Evolutionary conservation across 768 basidiomycete genomes (phyloP), one percentile per base, ranked within the genome.

Genomic region (Hemileccinum impolitum): DNA sequence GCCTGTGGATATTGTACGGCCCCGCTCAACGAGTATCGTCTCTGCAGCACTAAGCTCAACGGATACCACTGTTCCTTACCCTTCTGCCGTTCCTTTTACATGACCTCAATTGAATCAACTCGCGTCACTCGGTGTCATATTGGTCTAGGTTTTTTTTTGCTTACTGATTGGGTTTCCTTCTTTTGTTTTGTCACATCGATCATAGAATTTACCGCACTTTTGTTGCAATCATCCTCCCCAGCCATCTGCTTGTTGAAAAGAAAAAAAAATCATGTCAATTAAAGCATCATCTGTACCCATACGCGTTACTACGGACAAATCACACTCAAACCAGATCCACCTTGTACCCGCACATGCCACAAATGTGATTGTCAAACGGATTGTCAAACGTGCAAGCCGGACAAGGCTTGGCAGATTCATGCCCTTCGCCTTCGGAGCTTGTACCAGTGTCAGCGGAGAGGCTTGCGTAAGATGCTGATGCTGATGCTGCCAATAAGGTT

Each of bases 331-430:
- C 39, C 17, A 31, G 48, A 47, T 58, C 54, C 65, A 74, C 71
- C 61, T 45, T 55, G 15, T 31, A 12, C 18, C 72, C 65, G 60
- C 82, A 84, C 50, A 80, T 64, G 41, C 56, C 68, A 62, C 82
- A 84, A 34, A 63, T 53, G 37, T 60, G 36, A 13, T 65, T 72
- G 43, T 74, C 75, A 13, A 65, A 41, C 6, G 70, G 60, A 61
- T 87, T 87, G 15, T 68, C 66, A 56, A 75, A 83, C 9, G 85
- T 88, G 66, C 86, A 90, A 9, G 58, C 63, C 9, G 68, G 58
- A 57, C 85, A 88, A 0, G 75, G 51, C 56, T 76, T 78, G 52
- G 65, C 61, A 12, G 48, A 52, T 17, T 62, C 60, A 4, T 57
- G 60, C 53, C 55, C 57, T 54, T 60, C 58, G 37, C 57, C 60